Conservation (phyloP, 2,329 filamentous ascomycete genomes). For the Colletotrichum chlorophyti region DNA sequence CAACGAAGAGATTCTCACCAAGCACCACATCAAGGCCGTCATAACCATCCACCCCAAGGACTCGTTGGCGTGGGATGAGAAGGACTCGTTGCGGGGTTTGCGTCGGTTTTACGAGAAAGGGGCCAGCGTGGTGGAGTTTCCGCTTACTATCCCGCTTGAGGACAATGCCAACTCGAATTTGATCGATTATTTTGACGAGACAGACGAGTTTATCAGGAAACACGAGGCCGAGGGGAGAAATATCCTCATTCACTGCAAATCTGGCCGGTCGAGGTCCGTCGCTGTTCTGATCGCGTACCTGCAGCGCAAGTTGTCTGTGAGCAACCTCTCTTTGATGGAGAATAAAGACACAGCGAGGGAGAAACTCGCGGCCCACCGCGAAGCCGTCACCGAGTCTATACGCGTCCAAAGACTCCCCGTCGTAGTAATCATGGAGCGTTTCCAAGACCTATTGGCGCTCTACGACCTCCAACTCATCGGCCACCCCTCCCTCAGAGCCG, state of each 20-base stretch:
- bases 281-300: conserved; percentile 15
- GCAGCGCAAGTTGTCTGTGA: background rate
- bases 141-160: conserved; percentile 14
- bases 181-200: conserved; percentile 6
- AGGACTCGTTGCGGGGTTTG: background rate
- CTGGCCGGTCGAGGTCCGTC: conserved; percentile 7
- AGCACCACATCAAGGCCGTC: background rate
- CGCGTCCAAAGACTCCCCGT: conserved; percentile 1
- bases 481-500: background rate
- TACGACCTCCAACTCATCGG: conserved; percentile 8
- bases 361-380: background rate
- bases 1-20: background rate
- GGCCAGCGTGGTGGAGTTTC: background rate
- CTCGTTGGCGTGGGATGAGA: conserved; percentile 8
- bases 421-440: conserved; percentile 14
- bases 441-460: conserved; percentile 6
- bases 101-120: background rate
- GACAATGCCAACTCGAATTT: conserved; percentile 17
- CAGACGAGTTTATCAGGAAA: background rate
- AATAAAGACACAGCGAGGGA: background rate
- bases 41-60: conserved; percentile 13
- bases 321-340: background rate
- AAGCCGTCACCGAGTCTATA: background rate
- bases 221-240: background rate
- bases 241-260: conserved; percentile 13